Percentiles rank a stretch among this genome's conserved stretches.
These are phyloP conservation scores for Tricholomella constricta DNA, from an alignment of 768 basidiomycete species.

Conservation along the genomic window DNA sequence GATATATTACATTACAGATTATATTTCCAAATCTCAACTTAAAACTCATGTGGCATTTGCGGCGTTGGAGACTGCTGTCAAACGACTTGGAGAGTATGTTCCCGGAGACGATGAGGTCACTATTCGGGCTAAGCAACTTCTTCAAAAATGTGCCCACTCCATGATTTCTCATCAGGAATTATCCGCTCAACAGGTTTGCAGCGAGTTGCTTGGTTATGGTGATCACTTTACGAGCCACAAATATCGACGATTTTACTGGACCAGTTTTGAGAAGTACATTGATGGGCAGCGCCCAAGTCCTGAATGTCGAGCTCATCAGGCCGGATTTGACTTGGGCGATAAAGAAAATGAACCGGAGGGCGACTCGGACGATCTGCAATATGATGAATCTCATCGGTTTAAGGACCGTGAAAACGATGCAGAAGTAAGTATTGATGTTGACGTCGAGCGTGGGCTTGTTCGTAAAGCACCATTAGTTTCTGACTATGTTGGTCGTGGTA, in stretches of 20 bases:
- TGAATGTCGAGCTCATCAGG: no score
- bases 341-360: no score
- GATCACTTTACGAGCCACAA: not conserved
- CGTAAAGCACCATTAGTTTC: no score
- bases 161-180: not conserved
- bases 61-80: conserved; percentile 35
- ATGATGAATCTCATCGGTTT: no score
- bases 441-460: no score
- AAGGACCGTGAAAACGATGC: no score
- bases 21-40: conserved; percentile 46
- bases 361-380: no score
- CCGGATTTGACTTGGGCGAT: no score
- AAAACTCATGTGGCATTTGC: conserved; percentile 43
- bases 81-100: conserved; percentile 27
- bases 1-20: conserved; percentile 49
- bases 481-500: no score
- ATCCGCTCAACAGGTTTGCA: not conserved
- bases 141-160: conserved; percentile 43
- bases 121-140: conserved; percentile 28
- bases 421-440: no score
- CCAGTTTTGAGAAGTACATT: not conserved
- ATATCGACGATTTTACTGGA: not conserved
- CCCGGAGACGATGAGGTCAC: conserved; percentile 17
- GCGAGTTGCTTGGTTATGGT: not conserved
- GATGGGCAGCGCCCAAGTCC: not conserved